Evolutionary conservation across 2,329 filamentous ascomycete genomes (phyloP), one percentile per base, ranked within the genome.

Genomic region (Uncinocarpus reesii): DNA sequence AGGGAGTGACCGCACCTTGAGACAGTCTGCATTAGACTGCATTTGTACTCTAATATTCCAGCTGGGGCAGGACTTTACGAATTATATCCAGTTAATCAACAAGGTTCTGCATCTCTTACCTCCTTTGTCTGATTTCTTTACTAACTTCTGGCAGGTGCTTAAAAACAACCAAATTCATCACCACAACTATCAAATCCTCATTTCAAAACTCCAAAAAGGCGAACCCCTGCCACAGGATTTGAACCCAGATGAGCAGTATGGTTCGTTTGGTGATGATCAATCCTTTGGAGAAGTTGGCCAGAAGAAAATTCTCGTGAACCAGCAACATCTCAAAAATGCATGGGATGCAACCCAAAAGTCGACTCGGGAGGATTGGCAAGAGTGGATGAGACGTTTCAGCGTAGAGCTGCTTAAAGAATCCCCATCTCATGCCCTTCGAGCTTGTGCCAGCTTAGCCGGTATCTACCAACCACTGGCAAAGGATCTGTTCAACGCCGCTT

Each of bases 281-380:
- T 79, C 82, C 4, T 84, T 88, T 58, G 80, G 85, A 0, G 90
- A 96, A 55, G 83, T 93, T 37, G 81, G 83, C 1, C 86, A 84
- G 10, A 95, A 95, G 73, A 96, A 96, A 67, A 76, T 96, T 28
- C 88, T 94, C 53, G 90, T 96, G 66, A 99, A 98, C 57, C 88
- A 95, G 43, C 89, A 96, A 54, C 93, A 98, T 71, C 73, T 99
- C 18, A 95, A 96, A 67, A 84, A 84, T 54, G 92, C 93, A 0
- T 99, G 92, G 92, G 92, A 96, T 58, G 92, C 93, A 0, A 88
- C 84, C 51, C 88, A 93, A 52, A 95, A 95, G 62, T 95, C 90
- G 0, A 99, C 92, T 7, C 88, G 89, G 59, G 92, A 99, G 62
- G 92, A 99, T 67, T 99, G 92, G 92, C 86, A 95, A 59, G 92